Base-by-base conservation (phyloP, 768 basidiomycete species). In the Saitozyma podzolica region DNA sequence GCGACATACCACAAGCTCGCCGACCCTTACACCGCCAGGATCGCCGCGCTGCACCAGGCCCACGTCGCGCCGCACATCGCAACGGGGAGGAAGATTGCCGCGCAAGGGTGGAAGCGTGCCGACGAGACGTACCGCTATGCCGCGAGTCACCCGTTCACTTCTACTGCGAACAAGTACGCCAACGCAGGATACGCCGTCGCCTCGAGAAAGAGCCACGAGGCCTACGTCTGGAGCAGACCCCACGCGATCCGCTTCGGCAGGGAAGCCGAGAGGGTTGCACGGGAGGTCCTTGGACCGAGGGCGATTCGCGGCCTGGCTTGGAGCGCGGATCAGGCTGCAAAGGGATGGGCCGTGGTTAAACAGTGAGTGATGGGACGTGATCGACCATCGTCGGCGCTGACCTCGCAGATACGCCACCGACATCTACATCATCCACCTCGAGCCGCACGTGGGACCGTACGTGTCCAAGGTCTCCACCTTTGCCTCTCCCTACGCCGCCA, bases 391-490 rank as follows among this genome's bases (percentile, higher is more conserved):
- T 29, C 29, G 29, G 29, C 29, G 29, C 29, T 29, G 29, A 29
- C 29, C 29, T 29, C 29, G 29, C 41, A 70, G 70, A 11, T 61
- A 68, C 39, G 43, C 72, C 17, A 50, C 56, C 20, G 43, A 61
- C 19, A 50, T 66, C 9, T 78, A 75, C 62, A 54, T 57, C 11
- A 52, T 57, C 37, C 65, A 76, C 57, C 65, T 76, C 5, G 69
- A 74, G 20, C 74, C 74, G 13, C 63, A 75, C 56, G 56, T 78
- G 56, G 65, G 71, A n/a, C 67, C 71, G 5, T 67, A 72, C 43
- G 56, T 70, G 51, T 52, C 57, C 47, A 63, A 64, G 48, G 63
- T 59, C 19, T 49, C 56, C 1, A 54, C 48, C 7, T 42, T 54
- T 13, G 8, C 64, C 10, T 54, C 62, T 9, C 75, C 75, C 5